phyloP scores from a whole-genome alignment of 176 grass and related monocot species.

The Eleusine coracana region DNA sequence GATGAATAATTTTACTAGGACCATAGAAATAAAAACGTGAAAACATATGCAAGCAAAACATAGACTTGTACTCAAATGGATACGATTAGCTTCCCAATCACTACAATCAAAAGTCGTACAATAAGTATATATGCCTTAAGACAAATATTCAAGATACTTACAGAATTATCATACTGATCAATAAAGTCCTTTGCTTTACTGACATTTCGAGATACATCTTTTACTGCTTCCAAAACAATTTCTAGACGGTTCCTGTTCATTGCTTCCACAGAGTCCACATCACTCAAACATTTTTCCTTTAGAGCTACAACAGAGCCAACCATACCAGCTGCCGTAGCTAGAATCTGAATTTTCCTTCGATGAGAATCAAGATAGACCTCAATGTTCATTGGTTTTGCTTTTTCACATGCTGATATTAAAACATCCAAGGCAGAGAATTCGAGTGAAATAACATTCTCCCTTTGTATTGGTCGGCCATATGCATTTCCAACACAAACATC shows the following conservation, averaged over 20 bases:
- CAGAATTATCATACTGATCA: slow-evolving; percentile 59
- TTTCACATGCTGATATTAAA: slow-evolving; percentile 91
- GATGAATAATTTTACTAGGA: background rate
- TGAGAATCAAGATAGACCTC: slow-evolving; percentile 84
- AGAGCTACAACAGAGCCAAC: slow-evolving; percentile 36
- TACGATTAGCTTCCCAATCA: background rate
- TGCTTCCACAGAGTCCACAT: slow-evolving; percentile 63
- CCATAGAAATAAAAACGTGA: background rate
- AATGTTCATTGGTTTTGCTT: slow-evolving; percentile 75
- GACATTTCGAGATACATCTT: slow-evolving; percentile 67
- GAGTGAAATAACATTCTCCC: slow-evolving; percentile 64
- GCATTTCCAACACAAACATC: slow-evolving; percentile 64
- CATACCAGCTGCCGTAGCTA: slow-evolving; percentile 78
- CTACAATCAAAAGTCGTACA: background rate
- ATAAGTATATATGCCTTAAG: slow-evolving; percentile 17
- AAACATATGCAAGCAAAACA: slow-evolving; percentile 15
- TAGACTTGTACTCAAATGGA: slow-evolving; percentile 1
- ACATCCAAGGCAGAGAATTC: slow-evolving; percentile 83
- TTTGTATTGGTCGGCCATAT: slow-evolving; percentile 50
- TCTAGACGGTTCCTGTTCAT: slow-evolving; percentile 57
- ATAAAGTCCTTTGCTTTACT: slow-evolving; percentile 68
- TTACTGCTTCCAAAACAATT: slow-evolving; percentile 79
- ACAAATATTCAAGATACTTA: slow-evolving; percentile 53
- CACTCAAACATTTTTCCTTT: slow-evolving; percentile 45
- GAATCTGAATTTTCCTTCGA: slow-evolving; percentile 80